phyloP scores from a whole-genome alignment of 441 rosid genomes.

The Euphorbia celastroides region DNA sequence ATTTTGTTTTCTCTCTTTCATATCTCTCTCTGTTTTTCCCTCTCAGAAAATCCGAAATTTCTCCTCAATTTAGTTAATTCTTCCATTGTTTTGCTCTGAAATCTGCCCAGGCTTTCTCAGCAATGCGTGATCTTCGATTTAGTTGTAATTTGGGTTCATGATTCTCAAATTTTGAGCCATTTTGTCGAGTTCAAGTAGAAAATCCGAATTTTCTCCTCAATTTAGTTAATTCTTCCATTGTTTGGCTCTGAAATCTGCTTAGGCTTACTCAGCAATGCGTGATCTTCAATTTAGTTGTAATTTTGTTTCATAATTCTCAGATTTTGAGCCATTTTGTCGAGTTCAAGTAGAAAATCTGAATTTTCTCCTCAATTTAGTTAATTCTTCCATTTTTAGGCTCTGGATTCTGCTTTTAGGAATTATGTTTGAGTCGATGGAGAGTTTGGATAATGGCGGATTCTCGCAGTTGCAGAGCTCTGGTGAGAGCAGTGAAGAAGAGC shows the following conservation, averaged over 20 bases:
- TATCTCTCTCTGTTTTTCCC: conserved; percentile 34
- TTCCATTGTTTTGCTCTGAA: conserved; percentile 15
- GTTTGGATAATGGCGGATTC: conserved; percentile 53
- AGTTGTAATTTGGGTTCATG: conserved; percentile 24
- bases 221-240: conserved; percentile 11
- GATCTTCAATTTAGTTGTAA: conserved; percentile 34
- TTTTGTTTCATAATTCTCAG: conserved; percentile 23
- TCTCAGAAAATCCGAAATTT: conserved; percentile 29
- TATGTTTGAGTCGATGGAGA: conserved; percentile 69
- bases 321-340: neutral
- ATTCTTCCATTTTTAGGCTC: neutral
- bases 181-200: conserved; percentile 11
- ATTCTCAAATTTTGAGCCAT: conserved; percentile 6
- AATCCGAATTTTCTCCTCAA: conserved; percentile 27
- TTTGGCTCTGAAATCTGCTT: conserved; percentile 19
- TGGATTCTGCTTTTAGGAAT: neutral
- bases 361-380: no score
- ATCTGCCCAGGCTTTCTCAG: conserved; percentile 25
- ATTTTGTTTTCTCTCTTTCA: conserved; percentile 12
- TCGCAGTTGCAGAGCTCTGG: conserved; percentile 63
- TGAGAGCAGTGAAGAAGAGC: conserved; percentile 25
- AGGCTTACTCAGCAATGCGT: conserved; percentile 43
- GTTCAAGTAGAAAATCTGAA: no score
- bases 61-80: conserved; percentile 18
- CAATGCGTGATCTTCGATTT: conserved; percentile 52